Conservation (phyloP, 2,329 filamentous ascomycete genomes). For the Fusarium siculi region DNA sequence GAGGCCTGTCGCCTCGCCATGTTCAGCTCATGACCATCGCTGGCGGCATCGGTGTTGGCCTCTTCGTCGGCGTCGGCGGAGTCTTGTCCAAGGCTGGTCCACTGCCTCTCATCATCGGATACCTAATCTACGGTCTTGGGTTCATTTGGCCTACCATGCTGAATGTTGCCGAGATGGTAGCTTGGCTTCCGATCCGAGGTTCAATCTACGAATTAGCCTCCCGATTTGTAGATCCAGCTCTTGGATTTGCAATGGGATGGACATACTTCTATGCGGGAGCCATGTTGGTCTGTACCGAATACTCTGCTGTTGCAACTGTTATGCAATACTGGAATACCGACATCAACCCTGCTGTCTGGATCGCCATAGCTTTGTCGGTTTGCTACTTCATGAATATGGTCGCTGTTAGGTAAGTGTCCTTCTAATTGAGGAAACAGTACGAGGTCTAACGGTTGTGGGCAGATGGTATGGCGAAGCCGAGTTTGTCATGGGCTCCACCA, state of each 20-base stretch:
- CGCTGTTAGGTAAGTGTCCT: neutral
- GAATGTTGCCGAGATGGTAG: neutral
- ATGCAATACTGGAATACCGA: neutral
- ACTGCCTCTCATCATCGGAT: neutral
- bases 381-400: neutral
- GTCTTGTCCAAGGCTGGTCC: neutral
- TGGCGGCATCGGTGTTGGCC: neutral
- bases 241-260: neutral
- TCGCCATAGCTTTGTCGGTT: neutral
- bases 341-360: neutral
- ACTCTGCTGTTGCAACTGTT: neutral
- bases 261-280: neutral
- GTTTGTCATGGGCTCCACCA: neutral
- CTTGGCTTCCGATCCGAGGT: neutral
- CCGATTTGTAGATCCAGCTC: neutral
- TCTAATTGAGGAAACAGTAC: fast-evolving
- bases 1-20: neutral
- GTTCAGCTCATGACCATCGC: neutral
- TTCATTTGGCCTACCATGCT: neutral
- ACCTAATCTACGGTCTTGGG: neutral
- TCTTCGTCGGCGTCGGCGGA: neutral
- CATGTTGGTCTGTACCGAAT: neutral
- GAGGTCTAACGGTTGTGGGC: neutral
- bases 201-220: neutral
- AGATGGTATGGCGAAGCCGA: neutral